phyloP scores from a whole-genome alignment of 2,329 filamentous ascomycete genomes.

The Neospermospora avenae region DNA sequence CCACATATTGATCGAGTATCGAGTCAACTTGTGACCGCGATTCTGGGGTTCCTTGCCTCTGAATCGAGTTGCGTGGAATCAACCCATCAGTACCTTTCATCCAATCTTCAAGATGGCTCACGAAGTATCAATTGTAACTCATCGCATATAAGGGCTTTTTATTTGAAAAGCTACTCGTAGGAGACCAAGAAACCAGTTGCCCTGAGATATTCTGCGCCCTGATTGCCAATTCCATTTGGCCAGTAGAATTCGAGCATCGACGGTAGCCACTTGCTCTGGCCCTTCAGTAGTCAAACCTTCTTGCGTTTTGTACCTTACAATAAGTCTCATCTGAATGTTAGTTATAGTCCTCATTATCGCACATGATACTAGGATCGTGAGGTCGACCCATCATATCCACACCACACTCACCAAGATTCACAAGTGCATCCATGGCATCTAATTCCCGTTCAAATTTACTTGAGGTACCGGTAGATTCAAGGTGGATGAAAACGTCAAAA shows the following conservation, averaged over 20 bases:
- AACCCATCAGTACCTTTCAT: background rate
- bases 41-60: background rate
- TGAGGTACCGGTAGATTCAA: too few species aligned
- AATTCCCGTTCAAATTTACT: background rate
- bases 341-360: background rate
- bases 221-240: background rate
- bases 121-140: too few species aligned
- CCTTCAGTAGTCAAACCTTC: background rate
- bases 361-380: background rate
- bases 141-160: too few species aligned
- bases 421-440: background rate
- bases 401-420: background rate
- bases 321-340: background rate
- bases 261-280: background rate
- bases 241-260: background rate
- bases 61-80: background rate
- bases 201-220: background rate
- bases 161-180: background rate
- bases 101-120: background rate
- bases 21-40: background rate
- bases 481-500: too few species aligned
- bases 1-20: background rate
- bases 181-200: background rate
- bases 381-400: background rate
- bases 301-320: background rate